phyloP scores from a whole-genome alignment of 805 yeast genomes.

The Kluyveromyces wickerhamii region DNA sequence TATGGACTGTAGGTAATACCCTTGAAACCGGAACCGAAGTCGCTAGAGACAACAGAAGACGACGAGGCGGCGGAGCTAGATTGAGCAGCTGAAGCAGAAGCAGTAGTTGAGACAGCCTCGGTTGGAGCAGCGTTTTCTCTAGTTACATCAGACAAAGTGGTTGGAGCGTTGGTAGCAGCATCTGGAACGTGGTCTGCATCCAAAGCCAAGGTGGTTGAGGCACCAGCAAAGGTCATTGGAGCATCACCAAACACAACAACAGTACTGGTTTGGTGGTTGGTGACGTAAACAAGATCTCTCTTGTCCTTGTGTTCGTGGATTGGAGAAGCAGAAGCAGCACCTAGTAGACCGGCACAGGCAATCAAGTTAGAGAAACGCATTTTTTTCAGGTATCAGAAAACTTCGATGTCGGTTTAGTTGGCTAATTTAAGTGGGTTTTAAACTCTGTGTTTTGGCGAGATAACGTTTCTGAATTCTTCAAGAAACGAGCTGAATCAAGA shows the following conservation, averaged over 20 bases:
- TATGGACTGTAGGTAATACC: constrained; percentile 84
- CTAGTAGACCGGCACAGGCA: constrained; percentile 40
- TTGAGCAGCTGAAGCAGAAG: constrained; percentile 21
- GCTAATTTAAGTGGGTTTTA: too few relatives aligned
- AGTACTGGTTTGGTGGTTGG: constrained; percentile 40
- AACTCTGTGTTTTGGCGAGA: too few relatives aligned
- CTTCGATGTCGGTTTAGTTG: too few relatives aligned
- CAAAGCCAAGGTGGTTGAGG: constrained; percentile 23
- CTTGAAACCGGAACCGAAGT: constrained; percentile 40
- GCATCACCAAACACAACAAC: constrained; percentile 25
- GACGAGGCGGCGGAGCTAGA: constrained; percentile 30
- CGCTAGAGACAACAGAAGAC: constrained; percentile 27
- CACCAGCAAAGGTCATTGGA: constrained; percentile 13
- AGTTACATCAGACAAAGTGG: constrained; percentile 10
- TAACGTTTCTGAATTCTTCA: constrained; percentile 13
- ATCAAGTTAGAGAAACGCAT: constrained; percentile 47
- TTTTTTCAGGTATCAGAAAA: too few relatives aligned
- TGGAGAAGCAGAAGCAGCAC: constrained; percentile 51
- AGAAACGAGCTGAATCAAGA: constrained; percentile 17
- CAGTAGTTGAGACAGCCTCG: constrained; percentile 14
- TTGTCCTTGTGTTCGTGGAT: constrained; percentile 52
- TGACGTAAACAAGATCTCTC: constrained; percentile 45
- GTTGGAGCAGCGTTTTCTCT: constrained; percentile 11
- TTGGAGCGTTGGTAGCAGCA: constrained; percentile 10
- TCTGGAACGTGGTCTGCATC: constrained; percentile 16